Conservation (phyloP, 805 yeast genomes). For the Kodamaea hsintzibuensis region DNA sequence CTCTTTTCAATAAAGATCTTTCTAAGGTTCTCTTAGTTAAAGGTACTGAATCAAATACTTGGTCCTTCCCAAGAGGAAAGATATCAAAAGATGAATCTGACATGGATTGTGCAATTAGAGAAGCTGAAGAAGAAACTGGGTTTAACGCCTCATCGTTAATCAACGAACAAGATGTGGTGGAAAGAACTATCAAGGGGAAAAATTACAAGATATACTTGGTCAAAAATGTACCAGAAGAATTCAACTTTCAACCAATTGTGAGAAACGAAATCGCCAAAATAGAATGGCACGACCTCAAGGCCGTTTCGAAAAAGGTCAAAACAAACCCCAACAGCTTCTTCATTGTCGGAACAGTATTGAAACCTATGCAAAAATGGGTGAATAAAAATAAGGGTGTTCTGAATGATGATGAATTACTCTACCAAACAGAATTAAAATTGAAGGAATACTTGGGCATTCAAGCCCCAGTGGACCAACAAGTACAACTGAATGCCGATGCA, state of each 20-base stretch:
- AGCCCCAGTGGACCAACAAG: conserved; percentile 15
- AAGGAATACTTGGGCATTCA: conserved; percentile 64
- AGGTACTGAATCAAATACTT: conserved; percentile 74
- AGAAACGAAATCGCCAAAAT: conserved; percentile 86
- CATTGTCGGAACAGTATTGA: conserved; percentile 48
- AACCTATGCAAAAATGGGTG: conserved; percentile 57
- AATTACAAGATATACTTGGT: conserved; percentile 81
- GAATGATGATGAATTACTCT: conserved; percentile 60
- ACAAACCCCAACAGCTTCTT: conserved; percentile 39
- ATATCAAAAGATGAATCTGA: conserved; percentile 92
- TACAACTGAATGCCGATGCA: conserved; percentile 51
- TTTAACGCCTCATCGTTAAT: conserved; percentile 73
- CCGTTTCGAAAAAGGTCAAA: conserved; percentile 42
- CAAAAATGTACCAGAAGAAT: conserved; percentile 74
- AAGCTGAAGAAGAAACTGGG: conserved; percentile 91
- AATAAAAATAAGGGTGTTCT: conserved; percentile 49
- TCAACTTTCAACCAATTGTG: conserved; percentile 75
- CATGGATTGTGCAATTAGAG: conserved; percentile 85
- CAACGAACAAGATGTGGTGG: conserved; percentile 71
- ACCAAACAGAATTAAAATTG: conserved; percentile 63
- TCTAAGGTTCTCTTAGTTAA: conserved; percentile 76
- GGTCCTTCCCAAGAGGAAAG: conserved; percentile 98
- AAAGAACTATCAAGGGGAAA: conserved; percentile 79
- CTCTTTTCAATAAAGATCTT: conserved; percentile 70
- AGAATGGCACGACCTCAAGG: conserved; percentile 69